phyloP scores from a whole-genome alignment of 495 filamentous ascomycete species.

The Rusavskia elegans region DNA sequence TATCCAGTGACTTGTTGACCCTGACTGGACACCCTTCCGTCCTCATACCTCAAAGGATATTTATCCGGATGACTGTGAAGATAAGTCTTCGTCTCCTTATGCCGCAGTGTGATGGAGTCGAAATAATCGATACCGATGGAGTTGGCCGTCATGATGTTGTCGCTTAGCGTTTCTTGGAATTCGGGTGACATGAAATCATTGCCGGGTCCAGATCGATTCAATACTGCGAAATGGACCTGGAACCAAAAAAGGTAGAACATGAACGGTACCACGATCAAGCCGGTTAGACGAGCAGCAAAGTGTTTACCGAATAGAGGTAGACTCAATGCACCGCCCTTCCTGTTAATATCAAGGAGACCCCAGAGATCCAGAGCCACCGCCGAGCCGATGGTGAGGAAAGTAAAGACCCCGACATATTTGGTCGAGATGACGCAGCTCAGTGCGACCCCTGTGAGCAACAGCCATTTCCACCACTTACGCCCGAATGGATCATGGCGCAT shows the following conservation, averaged over 20 bases:
- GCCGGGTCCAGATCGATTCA: slow-evolving; percentile 77
- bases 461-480: slow-evolving; percentile 99
- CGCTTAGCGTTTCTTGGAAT: slow-evolving; percentile 90
- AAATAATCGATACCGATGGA: slow-evolving; percentile 78
- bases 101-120: slow-evolving; percentile 71
- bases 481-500: slow-evolving; percentile 75
- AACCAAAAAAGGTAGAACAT: slow-evolving; percentile 99
- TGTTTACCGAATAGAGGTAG: slow-evolving; percentile 76
- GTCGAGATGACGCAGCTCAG: slow-evolving; percentile 96
- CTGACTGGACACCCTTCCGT: slow-evolving; percentile 93
- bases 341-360: slow-evolving; percentile 81
- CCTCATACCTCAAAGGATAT: slow-evolving; percentile 91
- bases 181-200: slow-evolving; percentile 98
- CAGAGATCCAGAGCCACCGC: slow-evolving; percentile 90
- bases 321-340: slow-evolving; percentile 57
- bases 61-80: slow-evolving; percentile 82
- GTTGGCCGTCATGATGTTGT: slow-evolving; percentile 81
- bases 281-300: slow-evolving; percentile 68
- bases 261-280: slow-evolving; percentile 79
- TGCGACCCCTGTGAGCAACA: slow-evolving; percentile 82
- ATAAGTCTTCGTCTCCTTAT: slow-evolving; percentile 95
- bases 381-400: slow-evolving; percentile 90
- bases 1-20: slow-evolving; percentile 97
- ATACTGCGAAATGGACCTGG: slow-evolving; percentile 91
- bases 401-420: slow-evolving; percentile 94